Conservation (phyloP, 164 flowering plant species). For the Magnolia sinica region DNA sequence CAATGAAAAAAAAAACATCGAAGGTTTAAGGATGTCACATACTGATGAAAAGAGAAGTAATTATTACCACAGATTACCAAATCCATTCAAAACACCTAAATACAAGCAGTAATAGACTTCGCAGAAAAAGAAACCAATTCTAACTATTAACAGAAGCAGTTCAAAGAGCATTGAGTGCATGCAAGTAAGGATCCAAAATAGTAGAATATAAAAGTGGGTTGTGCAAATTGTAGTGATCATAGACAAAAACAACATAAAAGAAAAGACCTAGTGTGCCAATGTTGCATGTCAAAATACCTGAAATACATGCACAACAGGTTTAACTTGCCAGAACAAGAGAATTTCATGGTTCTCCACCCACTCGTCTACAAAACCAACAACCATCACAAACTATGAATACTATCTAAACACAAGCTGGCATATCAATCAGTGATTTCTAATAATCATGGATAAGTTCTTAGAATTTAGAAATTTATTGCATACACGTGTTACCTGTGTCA, state of each 20-base stretch:
- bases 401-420: not conserved
- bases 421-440: not conserved
- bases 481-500: conserved; percentile 58
- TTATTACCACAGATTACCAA: not conserved
- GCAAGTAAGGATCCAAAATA: not conserved
- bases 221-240: not conserved
- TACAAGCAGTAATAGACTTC: not conserved
- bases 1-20: no score
- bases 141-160: not conserved
- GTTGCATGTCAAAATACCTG: conserved; percentile 50
- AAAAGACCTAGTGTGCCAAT: not conserved
- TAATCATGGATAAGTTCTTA: not conserved
- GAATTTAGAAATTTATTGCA: not conserved
- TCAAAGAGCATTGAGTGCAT: not conserved
- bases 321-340: conserved; percentile 98
- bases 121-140: not conserved
- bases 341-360: conserved; percentile 66
- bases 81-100: not conserved
- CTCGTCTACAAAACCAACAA: conserved; percentile 54
- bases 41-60: not conserved
- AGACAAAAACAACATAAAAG: not conserved
- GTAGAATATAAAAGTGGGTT: not conserved
- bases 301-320: conserved; percentile 88
- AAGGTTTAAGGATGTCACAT: no score
- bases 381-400: not conserved